phyloP scores from a whole-genome alignment of 768 basidiomycete genomes.

The Amanita fuliginea region DNA sequence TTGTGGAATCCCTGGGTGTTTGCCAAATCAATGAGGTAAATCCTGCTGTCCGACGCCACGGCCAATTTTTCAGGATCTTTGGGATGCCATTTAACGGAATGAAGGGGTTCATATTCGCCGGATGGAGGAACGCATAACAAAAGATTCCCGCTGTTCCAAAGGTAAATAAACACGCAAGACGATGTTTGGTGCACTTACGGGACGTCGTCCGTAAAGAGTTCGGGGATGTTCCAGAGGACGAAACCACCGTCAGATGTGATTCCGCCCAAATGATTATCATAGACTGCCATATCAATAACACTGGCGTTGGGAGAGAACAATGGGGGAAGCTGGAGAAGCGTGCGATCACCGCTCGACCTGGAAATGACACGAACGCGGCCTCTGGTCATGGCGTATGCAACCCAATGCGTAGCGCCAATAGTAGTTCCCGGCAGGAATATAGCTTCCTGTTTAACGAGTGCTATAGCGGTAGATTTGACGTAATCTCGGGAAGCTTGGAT shows the following conservation, averaged over 20 bases:
- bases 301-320: conserved; percentile 51
- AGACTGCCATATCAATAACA: conserved; percentile 81
- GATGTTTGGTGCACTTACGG: conserved; percentile 41
- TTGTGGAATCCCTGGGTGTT: conserved; percentile 50
- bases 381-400: conserved; percentile 87
- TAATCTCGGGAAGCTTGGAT: conserved; percentile 66
- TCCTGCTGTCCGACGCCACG: conserved; percentile 67
- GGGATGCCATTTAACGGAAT: conserved; percentile 84
- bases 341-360: conserved; percentile 79
- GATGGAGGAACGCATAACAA: conserved; percentile 63
- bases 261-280: conserved; percentile 71
- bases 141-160: conserved; percentile 41
- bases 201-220: conserved; percentile 76
- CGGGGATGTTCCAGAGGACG: conserved; percentile 81
- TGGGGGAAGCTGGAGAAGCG: conserved; percentile 63
- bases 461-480: conserved; percentile 85
- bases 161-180: conserved; percentile 2
- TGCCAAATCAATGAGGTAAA: conserved; percentile 67
- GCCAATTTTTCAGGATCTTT: conserved; percentile 72
- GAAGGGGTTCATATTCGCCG: conserved; percentile 47
- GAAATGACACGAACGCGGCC: conserved; percentile 85
- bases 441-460: conserved; percentile 77
- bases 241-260: conserved; percentile 85
- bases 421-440: conserved; percentile 80
- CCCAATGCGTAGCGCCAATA: conserved; percentile 87